A percentile compares a stretch with the other conserved stretches of the same genome.
Evolutionary conservation across 495 filamentous ascomycete species (phyloP).

Genomic region (Cercophora scortea): DNA sequence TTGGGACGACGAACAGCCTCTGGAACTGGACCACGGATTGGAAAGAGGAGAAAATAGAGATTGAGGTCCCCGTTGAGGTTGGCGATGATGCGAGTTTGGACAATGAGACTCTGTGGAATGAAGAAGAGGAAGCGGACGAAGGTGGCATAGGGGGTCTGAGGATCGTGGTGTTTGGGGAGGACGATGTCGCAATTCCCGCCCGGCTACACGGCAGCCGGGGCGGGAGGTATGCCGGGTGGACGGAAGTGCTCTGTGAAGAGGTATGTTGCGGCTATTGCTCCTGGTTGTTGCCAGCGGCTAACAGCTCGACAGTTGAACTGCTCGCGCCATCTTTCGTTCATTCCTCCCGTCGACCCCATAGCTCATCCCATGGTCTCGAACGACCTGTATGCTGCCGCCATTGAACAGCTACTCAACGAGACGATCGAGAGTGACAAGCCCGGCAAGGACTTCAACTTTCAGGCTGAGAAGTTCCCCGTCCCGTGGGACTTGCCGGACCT

Average conservation of each 20-base stretch:
- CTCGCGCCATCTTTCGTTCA: slow-evolving; percentile 21
- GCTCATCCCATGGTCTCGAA: slow-evolving; percentile 23
- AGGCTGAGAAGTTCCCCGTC: slow-evolving; percentile 22
- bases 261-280: slow-evolving; percentile 1
- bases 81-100: neutral
- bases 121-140: neutral
- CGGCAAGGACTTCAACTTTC: slow-evolving; percentile 28
- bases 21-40: slow-evolving; percentile 14
- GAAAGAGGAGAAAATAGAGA: neutral
- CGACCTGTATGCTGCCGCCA: slow-evolving; percentile 20
- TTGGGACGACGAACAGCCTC: neutral
- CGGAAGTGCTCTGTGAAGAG: slow-evolving; percentile 18
- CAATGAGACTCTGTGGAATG: neutral
- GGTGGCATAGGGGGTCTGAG: slow-evolving; percentile 10
- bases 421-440: slow-evolving; percentile 11
- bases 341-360: slow-evolving; percentile 16
- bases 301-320: slow-evolving; percentile 24
- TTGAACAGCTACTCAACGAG: slow-evolving; percentile 6
- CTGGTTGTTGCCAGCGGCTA: slow-evolving; percentile 1
- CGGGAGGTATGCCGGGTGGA: slow-evolving; percentile 14
- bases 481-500: slow-evolving; percentile 27
- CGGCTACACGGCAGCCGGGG: slow-evolving; percentile 4
- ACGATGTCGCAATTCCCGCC: slow-evolving; percentile 21
- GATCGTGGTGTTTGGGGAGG: slow-evolving; percentile 25
- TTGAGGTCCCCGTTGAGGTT: neutral